Percentiles rank a stretch among this genome's conserved stretches.
Evolutionary conservation across 495 filamentous ascomycete genomes (phyloP).

Genomic region (Aspergillus ostianus): DNA sequence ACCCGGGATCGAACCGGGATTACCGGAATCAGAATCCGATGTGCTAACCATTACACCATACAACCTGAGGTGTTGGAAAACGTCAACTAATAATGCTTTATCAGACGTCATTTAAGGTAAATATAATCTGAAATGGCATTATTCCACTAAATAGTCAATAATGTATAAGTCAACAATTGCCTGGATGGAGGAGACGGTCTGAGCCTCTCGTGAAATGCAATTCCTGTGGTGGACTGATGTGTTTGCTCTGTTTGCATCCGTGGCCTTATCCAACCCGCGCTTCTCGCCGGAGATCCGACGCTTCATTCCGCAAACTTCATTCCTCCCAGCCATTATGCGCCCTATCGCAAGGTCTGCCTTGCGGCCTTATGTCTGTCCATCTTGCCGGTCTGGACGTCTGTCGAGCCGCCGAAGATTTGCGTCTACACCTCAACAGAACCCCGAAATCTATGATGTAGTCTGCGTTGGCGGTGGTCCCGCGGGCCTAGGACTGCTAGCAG

Average conservation of each 20-base stretch:
- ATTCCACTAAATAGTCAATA: neutral
- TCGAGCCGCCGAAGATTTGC: conserved; percentile 30
- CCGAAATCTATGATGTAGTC: conserved; percentile 84
- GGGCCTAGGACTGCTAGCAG: conserved; percentile 82
- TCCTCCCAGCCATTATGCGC: conserved; percentile 33
- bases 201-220: no score
- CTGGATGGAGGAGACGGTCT: no score
- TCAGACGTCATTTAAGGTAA: no score
- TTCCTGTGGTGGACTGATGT: neutral
- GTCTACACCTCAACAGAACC: conserved; percentile 23
- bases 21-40: conserved; percentile 38
- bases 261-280: conserved; percentile 13
- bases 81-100: no score
- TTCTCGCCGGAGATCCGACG: conserved; percentile 2
- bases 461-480: conserved; percentile 97
- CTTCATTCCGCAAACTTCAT: conserved; percentile 7
- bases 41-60: conserved; percentile 35
- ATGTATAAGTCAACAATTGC: no score
- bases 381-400: conserved; percentile 35
- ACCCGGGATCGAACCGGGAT: conserved; percentile 44
- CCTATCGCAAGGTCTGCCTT: conserved; percentile 31
- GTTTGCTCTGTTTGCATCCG: conserved; percentile 26
- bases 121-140: neutral
- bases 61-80: conserved; percentile 10
- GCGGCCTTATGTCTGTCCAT: conserved; percentile 43